Evolutionary conservation across 441 rosid species (phyloP).

Genomic region (Aquilaria agallochum): DNA sequence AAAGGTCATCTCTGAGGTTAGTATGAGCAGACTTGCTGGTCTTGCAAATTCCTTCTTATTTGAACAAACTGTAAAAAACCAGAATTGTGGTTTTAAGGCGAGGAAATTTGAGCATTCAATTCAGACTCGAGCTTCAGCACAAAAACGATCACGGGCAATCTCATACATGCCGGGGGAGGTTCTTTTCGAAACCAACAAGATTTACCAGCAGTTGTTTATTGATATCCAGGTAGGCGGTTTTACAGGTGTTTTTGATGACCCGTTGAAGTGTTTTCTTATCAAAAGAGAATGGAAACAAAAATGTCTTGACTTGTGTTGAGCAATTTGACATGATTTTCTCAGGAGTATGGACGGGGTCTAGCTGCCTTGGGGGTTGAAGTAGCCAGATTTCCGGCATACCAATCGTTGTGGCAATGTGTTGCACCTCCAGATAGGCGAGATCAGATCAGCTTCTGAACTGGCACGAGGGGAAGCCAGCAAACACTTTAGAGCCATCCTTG

Average conservation of each 20-base stretch:
- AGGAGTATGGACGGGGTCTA: conserved; percentile 90
- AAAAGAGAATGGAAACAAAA: too few species aligned
- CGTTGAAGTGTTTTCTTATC: too few species aligned
- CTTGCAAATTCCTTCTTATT: background rate
- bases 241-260: too few species aligned
- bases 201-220: conserved; percentile 92
- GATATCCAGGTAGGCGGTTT: conserved; percentile 65
- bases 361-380: conserved; percentile 72
- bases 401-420: conserved; percentile 88
- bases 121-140: conserved; percentile 88
- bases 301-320: conserved; percentile 16
- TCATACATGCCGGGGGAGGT: conserved; percentile 75
- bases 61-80: conserved; percentile 11
- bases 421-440: conserved; percentile 76
- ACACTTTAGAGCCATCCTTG: too few species aligned
- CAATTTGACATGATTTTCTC: conserved; percentile 10
- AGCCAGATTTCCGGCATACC: conserved; percentile 50
- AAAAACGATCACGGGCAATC: conserved; percentile 86
- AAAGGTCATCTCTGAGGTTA: conserved; percentile 83
- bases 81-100: conserved; percentile 46
- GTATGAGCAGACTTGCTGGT: conserved; percentile 18
- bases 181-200: conserved; percentile 83
- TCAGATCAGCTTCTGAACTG: conserved; percentile 33
- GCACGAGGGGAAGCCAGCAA: too few species aligned
- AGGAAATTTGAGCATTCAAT: conserved; percentile 85